Base-by-base conservation (phyloP, 805 yeast species). In the Myxozyma neglecta region DNA sequence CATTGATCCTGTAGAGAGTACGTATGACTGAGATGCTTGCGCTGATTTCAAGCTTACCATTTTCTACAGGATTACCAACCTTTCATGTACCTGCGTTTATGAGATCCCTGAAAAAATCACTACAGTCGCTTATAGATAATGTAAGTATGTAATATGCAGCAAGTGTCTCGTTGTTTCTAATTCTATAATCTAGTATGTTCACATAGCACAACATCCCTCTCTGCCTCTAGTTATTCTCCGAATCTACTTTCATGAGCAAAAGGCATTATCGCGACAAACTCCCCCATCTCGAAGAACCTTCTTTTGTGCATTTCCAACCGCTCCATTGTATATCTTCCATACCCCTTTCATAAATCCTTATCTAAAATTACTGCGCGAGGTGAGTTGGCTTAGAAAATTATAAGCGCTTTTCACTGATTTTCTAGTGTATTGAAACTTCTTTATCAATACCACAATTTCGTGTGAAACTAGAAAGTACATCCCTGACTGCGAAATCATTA, bases 181-280 rank as follows among this genome's bases (percentile, higher is more conserved):
- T 43, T 35, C 6, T 20, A 36, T 24, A 32, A 32, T 43, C 4
- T 37, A 60, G 64, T 61, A 64, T 42, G 36, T 64, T 8, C 61
- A 64, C 36, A 40, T 52, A 8, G 39, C 52, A 11, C 63, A 61
- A 46, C 68, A 62, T 55, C 63, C 67, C 4, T 16, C 46, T 14
- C 43, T 58, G 16, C 61, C 68, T 8, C 39, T 64, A 8, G 47
- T 50, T 14, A n/a, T 64, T 39, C 18, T 63, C n/a, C 60, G 68
- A 13, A 43, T 64, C 10, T 57, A 58, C n/a, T 8, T 63, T 6
- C 61, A 56, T 16, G 64, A 44, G n/a, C 42, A 46, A 3, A 57
- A 43, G 40, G n/a, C 48, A 14, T 35, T 35, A 37, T 11, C 14
- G 18, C 10, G 51, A 6, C 18, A 11, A 1, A 40, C 53, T 7